These are phyloP conservation scores for Phytophthora nicotianae DNA, from an alignment of 352 stramenopile genomes.

Conservation along the genomic window DNA sequence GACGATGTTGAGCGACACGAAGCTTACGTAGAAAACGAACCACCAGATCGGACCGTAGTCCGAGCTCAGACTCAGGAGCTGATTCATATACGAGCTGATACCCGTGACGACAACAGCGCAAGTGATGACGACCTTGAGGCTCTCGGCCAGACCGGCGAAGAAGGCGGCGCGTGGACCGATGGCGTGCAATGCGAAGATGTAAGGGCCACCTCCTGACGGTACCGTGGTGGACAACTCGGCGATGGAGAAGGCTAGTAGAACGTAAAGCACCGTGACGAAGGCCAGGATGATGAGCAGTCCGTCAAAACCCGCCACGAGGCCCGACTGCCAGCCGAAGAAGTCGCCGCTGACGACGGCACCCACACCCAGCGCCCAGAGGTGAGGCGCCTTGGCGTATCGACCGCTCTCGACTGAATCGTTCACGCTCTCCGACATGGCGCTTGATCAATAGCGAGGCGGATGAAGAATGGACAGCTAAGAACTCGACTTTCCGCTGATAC, in stretches of 20 bases:
- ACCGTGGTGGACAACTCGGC: slow-evolving; percentile 67
- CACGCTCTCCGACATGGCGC: slow-evolving; percentile 26
- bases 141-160: slow-evolving; percentile 68
- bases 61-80: slow-evolving; percentile 47
- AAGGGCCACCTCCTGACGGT: slow-evolving; percentile 56
- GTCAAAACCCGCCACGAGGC: slow-evolving; percentile 58
- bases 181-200: slow-evolving; percentile 69
- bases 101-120: slow-evolving; percentile 63
- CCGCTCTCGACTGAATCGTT: slow-evolving; percentile 11
- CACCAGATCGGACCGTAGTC: slow-evolving; percentile 59
- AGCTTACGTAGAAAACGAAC: slow-evolving; percentile 65
- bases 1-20: slow-evolving; percentile 63
- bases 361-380: slow-evolving; percentile 65
- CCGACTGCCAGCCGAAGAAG: slow-evolving; percentile 72
- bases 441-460: slow-evolving; percentile 8
- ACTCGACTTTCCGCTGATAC: slow-evolving; percentile 7
- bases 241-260: slow-evolving; percentile 75
- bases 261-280: slow-evolving; percentile 65
- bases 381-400: slow-evolving; percentile 57
- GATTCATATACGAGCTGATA: slow-evolving; percentile 73
- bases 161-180: slow-evolving; percentile 59
- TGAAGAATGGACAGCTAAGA: slow-evolving; percentile 12
- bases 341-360: slow-evolving; percentile 61
- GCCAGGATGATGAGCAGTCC: slow-evolving; percentile 63
- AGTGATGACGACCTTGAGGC: slow-evolving; percentile 74